These are phyloP conservation scores for Alternaria postmessia DNA, from an alignment of 2,329 filamentous ascomycete genomes.

Conservation along the genomic window DNA sequence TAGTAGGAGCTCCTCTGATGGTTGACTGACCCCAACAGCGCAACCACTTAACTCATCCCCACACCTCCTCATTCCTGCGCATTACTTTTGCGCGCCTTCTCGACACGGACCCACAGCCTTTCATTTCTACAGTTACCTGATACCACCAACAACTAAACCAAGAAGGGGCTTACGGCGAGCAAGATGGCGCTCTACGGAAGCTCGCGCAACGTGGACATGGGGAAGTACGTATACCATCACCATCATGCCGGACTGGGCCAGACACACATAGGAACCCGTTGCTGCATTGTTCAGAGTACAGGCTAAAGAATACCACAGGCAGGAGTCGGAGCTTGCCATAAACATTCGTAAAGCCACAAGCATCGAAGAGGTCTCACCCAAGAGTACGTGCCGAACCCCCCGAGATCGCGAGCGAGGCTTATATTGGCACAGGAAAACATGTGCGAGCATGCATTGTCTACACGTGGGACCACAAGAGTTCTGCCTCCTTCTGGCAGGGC, in stretches of 20 bases:
- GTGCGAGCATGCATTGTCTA: slow-evolving; percentile 98
- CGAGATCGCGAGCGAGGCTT: slow-evolving; percentile 32
- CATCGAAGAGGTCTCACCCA: slow-evolving; percentile 72
- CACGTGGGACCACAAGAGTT: slow-evolving; percentile 98
- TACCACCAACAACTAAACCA: slow-evolving; percentile 16
- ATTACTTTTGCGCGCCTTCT: slow-evolving; percentile 21
- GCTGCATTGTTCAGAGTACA: not conserved
- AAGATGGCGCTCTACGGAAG: slow-evolving; percentile 53
- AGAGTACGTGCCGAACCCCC: slow-evolving; percentile 59
- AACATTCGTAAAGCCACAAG: slow-evolving; percentile 74
- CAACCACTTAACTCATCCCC: slow-evolving; percentile 11
- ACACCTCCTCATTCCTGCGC: slow-evolving; percentile 12
- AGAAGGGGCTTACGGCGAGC: slow-evolving; percentile 30
- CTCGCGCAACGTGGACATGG: slow-evolving; percentile 67
- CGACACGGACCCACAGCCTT: not conserved
- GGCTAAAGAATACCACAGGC: slow-evolving; percentile 48
- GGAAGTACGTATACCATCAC: slow-evolving; percentile 58
- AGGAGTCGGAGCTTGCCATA: slow-evolving; percentile 70
- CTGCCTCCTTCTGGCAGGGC: slow-evolving; percentile 92
- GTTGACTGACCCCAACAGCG: slow-evolving; percentile 13
- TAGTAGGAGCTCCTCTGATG: slow-evolving; percentile 24
- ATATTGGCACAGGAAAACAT: slow-evolving; percentile 74
- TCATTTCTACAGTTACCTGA: slow-evolving; percentile 12
- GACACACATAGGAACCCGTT: not conserved
- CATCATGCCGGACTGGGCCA: not conserved